Conservation (phyloP, 2,329 filamentous ascomycete genomes). For the Microdochium nivale region DNA sequence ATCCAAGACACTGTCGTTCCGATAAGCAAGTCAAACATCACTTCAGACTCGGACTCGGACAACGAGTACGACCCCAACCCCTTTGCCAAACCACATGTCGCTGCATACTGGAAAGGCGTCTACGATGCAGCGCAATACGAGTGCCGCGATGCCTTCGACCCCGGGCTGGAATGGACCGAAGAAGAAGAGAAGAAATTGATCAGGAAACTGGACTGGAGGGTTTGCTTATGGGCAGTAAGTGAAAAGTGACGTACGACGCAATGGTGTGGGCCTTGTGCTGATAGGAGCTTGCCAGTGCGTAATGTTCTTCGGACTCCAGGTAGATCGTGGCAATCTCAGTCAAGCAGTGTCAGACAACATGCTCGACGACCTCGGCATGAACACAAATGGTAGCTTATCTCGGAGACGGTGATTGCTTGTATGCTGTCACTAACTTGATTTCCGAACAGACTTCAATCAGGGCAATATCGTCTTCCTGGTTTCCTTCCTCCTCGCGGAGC, state of each 20-base stretch:
- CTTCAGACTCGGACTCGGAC: not conserved
- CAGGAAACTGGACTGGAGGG: constrained; percentile 33
- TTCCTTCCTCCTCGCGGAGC: constrained; percentile 46
- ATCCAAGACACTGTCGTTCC: not conserved
- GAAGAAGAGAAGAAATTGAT: constrained; percentile 44
- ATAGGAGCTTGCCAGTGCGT: constrained; percentile 29
- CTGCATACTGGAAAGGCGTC: constrained; percentile 21
- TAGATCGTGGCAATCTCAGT: constrained; percentile 50
- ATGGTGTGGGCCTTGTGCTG: constrained; percentile 6
- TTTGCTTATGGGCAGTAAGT: constrained; percentile 30
- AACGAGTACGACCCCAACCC: constrained; percentile 12
- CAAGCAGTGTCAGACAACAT: constrained; percentile 55
- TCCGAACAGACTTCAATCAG: constrained; percentile 35
- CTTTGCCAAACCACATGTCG: constrained; percentile 18
- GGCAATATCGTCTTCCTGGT: constrained; percentile 47
- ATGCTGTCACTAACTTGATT: not conserved
- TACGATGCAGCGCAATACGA: constrained; percentile 36
- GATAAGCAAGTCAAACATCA: not conserved
- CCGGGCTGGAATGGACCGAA: constrained; percentile 39
- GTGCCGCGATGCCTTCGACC: constrained; percentile 46
- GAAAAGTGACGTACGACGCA: not conserved
- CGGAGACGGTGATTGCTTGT: constrained; percentile 9
- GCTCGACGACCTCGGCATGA: constrained; percentile 39
- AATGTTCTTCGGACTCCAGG: constrained; percentile 54
- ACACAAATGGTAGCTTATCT: constrained; percentile 31